Conservation (phyloP, 306 rosid genomes). For the Cucumis hystrix region DNA sequence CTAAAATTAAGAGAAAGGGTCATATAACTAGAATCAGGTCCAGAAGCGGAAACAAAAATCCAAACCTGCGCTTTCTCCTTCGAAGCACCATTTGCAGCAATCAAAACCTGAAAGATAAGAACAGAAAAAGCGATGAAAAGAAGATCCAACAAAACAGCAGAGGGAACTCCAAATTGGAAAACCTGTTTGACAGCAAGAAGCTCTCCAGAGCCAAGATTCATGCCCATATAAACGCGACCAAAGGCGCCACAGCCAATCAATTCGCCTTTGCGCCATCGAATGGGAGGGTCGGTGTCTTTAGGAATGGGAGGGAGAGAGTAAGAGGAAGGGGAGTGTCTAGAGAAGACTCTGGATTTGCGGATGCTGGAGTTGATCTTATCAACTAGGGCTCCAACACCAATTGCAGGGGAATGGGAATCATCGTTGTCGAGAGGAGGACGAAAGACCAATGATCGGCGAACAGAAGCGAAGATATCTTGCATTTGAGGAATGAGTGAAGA, state of each 20-base stretch:
- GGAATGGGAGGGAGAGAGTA: slow-evolving; percentile 13
- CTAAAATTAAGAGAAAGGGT: not conserved
- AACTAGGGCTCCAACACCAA: slow-evolving; percentile 51
- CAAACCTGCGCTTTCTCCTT: slow-evolving; percentile 93
- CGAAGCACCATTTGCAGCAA: slow-evolving; percentile 65
- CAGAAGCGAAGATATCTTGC: slow-evolving; percentile 96
- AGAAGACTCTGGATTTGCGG: slow-evolving; percentile 77
- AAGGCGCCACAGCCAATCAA: slow-evolving; percentile 98
- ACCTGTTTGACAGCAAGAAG: slow-evolving; percentile 96
- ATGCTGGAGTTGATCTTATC: slow-evolving; percentile 65
- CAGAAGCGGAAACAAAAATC: not conserved
- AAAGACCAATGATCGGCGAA: slow-evolving; percentile 91
- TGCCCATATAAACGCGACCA: slow-evolving; percentile 97
- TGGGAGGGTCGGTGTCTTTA: slow-evolving; percentile 37
- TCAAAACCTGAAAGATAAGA: slow-evolving; percentile 53
- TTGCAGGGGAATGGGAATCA: slow-evolving; percentile 24
- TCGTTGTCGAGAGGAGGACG: slow-evolving; percentile 56
- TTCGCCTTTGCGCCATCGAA: slow-evolving; percentile 99
- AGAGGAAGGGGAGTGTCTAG: slow-evolving; percentile 26
- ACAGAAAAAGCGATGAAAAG: slow-evolving; percentile 1
- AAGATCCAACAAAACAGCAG: slow-evolving; percentile 3
- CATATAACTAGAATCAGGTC: not conserved
- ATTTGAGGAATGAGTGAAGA: slow-evolving; percentile 15
- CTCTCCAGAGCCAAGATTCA: slow-evolving; percentile 99
- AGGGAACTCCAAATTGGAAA: not conserved